A percentile compares a stretch with the other conserved stretches of the same genome.
phyloP scores from a whole-genome alignment of 805 yeast genomes.

The Starmerella bacillaris region DNA sequence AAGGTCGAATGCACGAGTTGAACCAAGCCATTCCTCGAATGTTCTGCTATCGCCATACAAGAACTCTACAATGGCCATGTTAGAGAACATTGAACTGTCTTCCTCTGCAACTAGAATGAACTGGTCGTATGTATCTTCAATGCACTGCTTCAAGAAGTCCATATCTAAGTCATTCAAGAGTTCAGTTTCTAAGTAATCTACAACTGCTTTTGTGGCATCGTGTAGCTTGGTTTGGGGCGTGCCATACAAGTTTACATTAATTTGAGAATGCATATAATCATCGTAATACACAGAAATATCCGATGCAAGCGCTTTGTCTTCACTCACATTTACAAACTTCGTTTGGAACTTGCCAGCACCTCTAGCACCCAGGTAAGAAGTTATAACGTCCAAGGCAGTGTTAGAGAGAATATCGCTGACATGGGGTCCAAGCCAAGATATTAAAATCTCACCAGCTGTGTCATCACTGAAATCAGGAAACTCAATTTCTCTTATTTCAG shows the following conservation, averaged over 20 bases:
- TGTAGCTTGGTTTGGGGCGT: slow-evolving; percentile 53
- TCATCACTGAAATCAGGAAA: slow-evolving; percentile 85
- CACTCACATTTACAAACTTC: slow-evolving; percentile 54
- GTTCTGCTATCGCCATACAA: slow-evolving; percentile 57
- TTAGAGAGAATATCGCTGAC: slow-evolving; percentile 34
- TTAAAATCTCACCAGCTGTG: slow-evolving; percentile 44
- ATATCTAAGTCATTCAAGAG: slow-evolving; percentile 39
- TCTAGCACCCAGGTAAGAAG: slow-evolving; percentile 57
- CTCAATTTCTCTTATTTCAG: slow-evolving; percentile 35
- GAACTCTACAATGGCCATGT: slow-evolving; percentile 58
- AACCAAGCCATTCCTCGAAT: slow-evolving; percentile 36
- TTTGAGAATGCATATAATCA: slow-evolving; percentile 46
- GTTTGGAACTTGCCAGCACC: slow-evolving; percentile 60
- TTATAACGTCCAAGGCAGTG: slow-evolving; percentile 53
- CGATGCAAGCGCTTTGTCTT: slow-evolving; percentile 52
- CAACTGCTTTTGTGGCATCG: slow-evolving; percentile 35
- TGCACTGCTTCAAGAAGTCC: slow-evolving; percentile 43
- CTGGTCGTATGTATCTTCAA: slow-evolving; percentile 47
- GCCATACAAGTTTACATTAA: slow-evolving; percentile 41
- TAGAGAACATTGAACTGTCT: slow-evolving; percentile 41
- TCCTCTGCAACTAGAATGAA: slow-evolving; percentile 27
- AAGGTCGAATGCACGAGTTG: slow-evolving; percentile 41
- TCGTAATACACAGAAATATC: slow-evolving; percentile 53
- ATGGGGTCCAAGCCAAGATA: slow-evolving; percentile 73
- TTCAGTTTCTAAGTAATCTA: slow-evolving; percentile 30